Evolutionary conservation across 2,329 filamentous ascomycete genomes (phyloP), one percentile per base, ranked within the genome.

Genomic region (Clarireedia paspali): DNA sequence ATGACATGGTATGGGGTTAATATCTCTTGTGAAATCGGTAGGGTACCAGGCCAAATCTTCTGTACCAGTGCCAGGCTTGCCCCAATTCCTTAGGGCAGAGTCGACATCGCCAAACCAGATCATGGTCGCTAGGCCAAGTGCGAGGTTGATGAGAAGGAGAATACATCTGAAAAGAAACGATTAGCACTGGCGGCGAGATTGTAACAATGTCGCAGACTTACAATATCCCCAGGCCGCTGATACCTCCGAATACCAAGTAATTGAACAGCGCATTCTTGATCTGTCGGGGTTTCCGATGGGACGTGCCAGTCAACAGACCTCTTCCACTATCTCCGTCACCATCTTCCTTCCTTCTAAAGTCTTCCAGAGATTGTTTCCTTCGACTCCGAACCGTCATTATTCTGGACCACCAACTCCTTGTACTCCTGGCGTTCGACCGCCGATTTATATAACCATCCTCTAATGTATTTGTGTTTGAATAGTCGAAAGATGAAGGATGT

Each of bases 1-100:
- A 67, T 87, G 84, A 59, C 82, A 85, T 1, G 74, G 72, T 30
- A 84, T 75, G 1, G 83, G 81, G 2, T 73, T 66, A 17, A 82
- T 71, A 49, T 79, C 76, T 12, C 74, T 72, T 7, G 78, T 75
- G 57, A 81, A 78, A 55, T 79, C 75, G 3, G 77, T 74, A 0
- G 78, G 75, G 57, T 77, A 77, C 70, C 73, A 75, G 1, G 71
- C 63, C 15, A 77, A 62, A 2, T 68, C 71, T 53, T 75, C 70
- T n/a, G 66, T 67, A 2, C 46, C 70, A 65, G 68, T 70, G 23
- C 72, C 71, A 0, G 68, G 59, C 26, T 59, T 58, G 14, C 73
- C 73, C 73, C 72, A 75, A 58, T 66, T 60, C 14, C 66, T 64
- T 10, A 61, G 59, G 9, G 71, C 66, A 10, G 63, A 63, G 46